These are phyloP conservation scores for Lecanicillium sp. DNA, from an alignment of 2,329 filamentous ascomycete species.

Conservation along the genomic window DNA sequence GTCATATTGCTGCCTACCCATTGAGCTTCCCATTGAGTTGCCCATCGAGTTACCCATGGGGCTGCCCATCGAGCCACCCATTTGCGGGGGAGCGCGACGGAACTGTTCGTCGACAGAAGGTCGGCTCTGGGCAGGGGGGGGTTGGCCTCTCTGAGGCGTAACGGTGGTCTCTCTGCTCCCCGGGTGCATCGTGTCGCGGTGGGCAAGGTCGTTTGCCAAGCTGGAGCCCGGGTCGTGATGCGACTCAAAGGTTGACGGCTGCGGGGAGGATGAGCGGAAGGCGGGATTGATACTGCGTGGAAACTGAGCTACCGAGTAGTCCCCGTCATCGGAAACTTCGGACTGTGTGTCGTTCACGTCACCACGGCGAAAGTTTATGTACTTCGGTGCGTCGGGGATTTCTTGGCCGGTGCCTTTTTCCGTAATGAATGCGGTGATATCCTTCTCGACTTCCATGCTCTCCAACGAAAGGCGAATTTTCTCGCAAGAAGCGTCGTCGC, in stretches of 20 bases:
- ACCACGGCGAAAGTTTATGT: slow-evolving; percentile 97
- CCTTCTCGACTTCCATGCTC: slow-evolving; percentile 93
- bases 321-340: slow-evolving; percentile 77
- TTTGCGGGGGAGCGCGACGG: slow-evolving; percentile 18
- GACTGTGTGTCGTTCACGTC: slow-evolving; percentile 77
- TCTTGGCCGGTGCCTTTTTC: slow-evolving; percentile 90
- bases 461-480: slow-evolving; percentile 91
- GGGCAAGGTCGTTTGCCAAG: slow-evolving; percentile 63
- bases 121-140: slow-evolving; percentile 16
- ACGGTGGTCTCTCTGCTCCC: slow-evolving; percentile 44
- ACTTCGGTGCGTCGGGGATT: slow-evolving; percentile 93
- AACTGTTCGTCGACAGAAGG: slow-evolving; percentile 14
- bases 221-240: slow-evolving; percentile 80
- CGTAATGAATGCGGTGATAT: slow-evolving; percentile 82
- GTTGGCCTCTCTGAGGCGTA: slow-evolving; percentile 44
- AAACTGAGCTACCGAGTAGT: slow-evolving; percentile 93
- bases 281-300: slow-evolving; percentile 91
- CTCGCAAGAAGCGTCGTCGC: slow-evolving; percentile 93
- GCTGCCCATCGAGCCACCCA: too few species aligned
- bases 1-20: slow-evolving; percentile 34
- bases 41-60: too few species aligned
- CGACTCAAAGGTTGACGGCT: slow-evolving; percentile 87
- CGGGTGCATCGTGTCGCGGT: slow-evolving; percentile 41
- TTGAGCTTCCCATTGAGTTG: slow-evolving; percentile 20
- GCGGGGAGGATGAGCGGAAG: slow-evolving; percentile 91